A percentile compares a stretch with the other conserved stretches of the same genome.
Conservation (phyloP, 495 filamentous ascomycete species). For the Baudoinia panamericana region DNA sequence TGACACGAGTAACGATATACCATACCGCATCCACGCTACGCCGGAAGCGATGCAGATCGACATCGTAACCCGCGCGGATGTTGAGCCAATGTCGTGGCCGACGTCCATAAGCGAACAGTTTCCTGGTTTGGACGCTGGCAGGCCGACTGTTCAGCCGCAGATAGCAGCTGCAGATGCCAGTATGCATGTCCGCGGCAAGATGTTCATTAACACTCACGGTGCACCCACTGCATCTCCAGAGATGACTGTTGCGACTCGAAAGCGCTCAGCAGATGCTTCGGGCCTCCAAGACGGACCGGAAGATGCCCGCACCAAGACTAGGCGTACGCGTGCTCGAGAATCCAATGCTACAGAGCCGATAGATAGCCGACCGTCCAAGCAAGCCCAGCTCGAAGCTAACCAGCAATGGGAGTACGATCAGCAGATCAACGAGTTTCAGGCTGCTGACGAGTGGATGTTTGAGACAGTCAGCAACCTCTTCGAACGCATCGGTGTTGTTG, state of each 20-base stretch:
- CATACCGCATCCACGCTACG: neutral
- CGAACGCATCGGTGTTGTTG: slow-evolving; percentile 49
- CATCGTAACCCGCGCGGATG: neutral
- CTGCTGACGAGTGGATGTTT: slow-evolving; percentile 67
- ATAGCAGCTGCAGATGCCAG: slow-evolving; percentile 12
- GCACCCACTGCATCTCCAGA: neutral
- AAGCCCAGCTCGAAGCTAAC: slow-evolving; percentile 21
- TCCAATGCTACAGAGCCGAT: slow-evolving; percentile 45
- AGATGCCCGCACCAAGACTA: slow-evolving; percentile 60
- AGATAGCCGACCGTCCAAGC: slow-evolving; percentile 14
- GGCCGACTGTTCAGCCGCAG: slow-evolving; percentile 13
- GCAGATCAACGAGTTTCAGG: slow-evolving; percentile 51
- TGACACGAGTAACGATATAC: slow-evolving; percentile 21
- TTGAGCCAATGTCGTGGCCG: neutral
- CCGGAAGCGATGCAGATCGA: neutral
- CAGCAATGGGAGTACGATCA: slow-evolving; percentile 52
- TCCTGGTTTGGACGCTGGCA: slow-evolving; percentile 16
- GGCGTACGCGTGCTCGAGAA: slow-evolving; percentile 67
- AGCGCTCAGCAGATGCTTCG: slow-evolving; percentile 52
- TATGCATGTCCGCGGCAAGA: neutral
- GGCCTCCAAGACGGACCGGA: slow-evolving; percentile 42
- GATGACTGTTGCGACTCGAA: slow-evolving; percentile 31
- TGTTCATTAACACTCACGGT: neutral
- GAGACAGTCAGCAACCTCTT: slow-evolving; percentile 52
- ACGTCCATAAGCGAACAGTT: slow-evolving; percentile 13